Base-by-base conservation (phyloP, 208 protist species). In the Acanthamoeba culbertsoni region DNA sequence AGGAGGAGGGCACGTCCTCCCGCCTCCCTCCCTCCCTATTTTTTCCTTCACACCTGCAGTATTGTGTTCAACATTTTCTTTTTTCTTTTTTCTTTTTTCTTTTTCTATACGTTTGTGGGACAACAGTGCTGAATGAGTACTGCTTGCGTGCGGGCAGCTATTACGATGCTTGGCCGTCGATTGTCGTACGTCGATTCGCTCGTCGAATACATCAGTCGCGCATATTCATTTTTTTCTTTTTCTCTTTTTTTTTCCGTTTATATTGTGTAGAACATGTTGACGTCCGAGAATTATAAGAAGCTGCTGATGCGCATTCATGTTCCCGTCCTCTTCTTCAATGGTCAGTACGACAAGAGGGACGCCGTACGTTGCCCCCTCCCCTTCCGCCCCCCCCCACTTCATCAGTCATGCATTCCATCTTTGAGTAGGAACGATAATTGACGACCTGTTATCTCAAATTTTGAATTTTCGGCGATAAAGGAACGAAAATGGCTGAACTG, bases 121-220 rank as follows among this genome's bases (percentile, higher is more conserved):
- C 51, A 16, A 45, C 68, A 84, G 73, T 84, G 73, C 73, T 84
- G 43, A 84, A 84, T 43, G 73, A 84, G 45, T 84, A 84, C 31
- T 84, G n/a, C 45, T 37, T 84, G 73, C 73, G 73, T 7, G n/a
- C 73, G 40, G 73, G 73, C 40, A 84, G 43, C 43, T 84, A 55
- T 18, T 84, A 84, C 45, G 73, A 84, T 20, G 73, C 73, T 8
- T 84, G 73, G 73, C 73, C 73, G 26, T 46, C 73, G n/a, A 84
- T 84, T 20, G 73, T 84, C 20, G 73, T 79, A 79, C 68, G 68
- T 79, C 63, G 37, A 5, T 37, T 77, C 65, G 5, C 37, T 46
- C 35, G 16, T 5, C 2, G n/a, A n/a, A n/a, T n/a, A n/a, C n/a
- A n/a, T n/a, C n/a, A n/a, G n/a, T n/a, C n/a, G n/a, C n/a, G n/a